These are phyloP conservation scores for Fraxinus platypoda DNA, from an alignment of 305 asterid genomes.

Conservation along the genomic window DNA sequence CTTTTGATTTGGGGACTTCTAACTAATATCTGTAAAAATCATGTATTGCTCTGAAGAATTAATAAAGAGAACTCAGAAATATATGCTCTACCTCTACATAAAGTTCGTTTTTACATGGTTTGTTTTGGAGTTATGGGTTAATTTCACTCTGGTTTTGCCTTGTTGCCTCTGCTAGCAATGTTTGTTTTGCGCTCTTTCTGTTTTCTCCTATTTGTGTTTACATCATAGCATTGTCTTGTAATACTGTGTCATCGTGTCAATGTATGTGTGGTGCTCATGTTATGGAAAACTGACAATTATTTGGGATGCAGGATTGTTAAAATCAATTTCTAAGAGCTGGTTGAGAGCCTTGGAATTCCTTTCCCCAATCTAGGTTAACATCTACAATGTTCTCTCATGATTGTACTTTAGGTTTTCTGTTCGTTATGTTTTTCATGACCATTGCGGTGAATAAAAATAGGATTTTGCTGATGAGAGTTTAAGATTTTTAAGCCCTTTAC, in stretches of 20 bases:
- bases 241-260: conserved; percentile 19
- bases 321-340: conserved; percentile 46
- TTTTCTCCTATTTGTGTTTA: conserved; percentile 1
- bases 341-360: conserved; percentile 42
- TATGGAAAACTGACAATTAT: conserved; percentile 44
- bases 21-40: not conserved
- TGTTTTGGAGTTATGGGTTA: not conserved
- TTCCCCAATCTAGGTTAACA: conserved; percentile 39
- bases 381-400: conserved; percentile 36
- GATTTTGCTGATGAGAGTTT: not conserved
- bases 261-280: conserved; percentile 25
- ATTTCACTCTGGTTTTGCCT: not conserved
- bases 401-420: conserved; percentile 10
- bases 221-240: conserved; percentile 16
- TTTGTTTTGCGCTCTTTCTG: not conserved
- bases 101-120: not conserved
- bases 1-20: not conserved
- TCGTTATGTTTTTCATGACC: not conserved
- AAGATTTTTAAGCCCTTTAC: not conserved
- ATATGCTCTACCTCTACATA: not conserved
- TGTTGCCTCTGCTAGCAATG: not conserved
- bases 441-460: conserved; percentile 10
- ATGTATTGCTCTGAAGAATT: not conserved
- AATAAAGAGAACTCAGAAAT: not conserved
- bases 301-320: conserved; percentile 62